A percentile compares a stretch with the other conserved stretches of the same genome.
phyloP scores from a whole-genome alignment of 805 yeast species.

The Candida parachauliodes region DNA sequence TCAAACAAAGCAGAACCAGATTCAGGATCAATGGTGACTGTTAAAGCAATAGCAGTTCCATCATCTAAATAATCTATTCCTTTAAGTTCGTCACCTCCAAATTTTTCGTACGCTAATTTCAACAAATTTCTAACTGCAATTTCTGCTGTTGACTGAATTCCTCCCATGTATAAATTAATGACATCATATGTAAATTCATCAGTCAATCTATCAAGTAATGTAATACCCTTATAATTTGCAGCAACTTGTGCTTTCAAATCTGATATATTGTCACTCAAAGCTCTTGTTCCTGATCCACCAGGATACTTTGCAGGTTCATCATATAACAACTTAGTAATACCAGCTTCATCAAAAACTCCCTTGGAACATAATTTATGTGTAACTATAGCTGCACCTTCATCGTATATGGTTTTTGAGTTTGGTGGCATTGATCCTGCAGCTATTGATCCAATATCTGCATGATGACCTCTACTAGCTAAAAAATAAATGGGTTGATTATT shows the following conservation, averaged over 20 bases:
- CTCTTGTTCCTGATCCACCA: slow-evolving; percentile 87
- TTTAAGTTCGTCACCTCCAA: slow-evolving; percentile 37
- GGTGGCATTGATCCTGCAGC: slow-evolving; percentile 96
- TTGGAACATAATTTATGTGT: slow-evolving; percentile 66
- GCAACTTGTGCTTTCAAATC: slow-evolving; percentile 58
- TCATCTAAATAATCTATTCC: slow-evolving; percentile 76
- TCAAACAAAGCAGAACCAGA: slow-evolving; percentile 71
- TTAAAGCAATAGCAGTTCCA: slow-evolving; percentile 64
- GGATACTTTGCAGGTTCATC: slow-evolving; percentile 76
- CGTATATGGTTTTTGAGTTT: slow-evolving; percentile 74
- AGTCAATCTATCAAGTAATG: slow-evolving; percentile 56
- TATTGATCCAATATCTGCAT: slow-evolving; percentile 92
- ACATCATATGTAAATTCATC: slow-evolving; percentile 54
- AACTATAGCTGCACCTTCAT: slow-evolving; percentile 87
- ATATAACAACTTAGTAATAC: slow-evolving; percentile 57
- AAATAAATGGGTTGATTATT: slow-evolving; percentile 63
- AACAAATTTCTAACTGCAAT: slow-evolving; percentile 29
- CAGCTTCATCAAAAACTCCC: slow-evolving; percentile 73
- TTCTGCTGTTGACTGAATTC: slow-evolving; percentile 35
- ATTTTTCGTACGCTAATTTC: slow-evolving; percentile 32
- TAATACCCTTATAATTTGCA: slow-evolving; percentile 83
- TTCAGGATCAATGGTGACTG: slow-evolving; percentile 44
- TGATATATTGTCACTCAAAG: slow-evolving; percentile 77
- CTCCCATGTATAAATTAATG: slow-evolving; percentile 32
- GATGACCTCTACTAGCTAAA: slow-evolving; percentile 94